These are phyloP conservation scores for Solanum neorickii DNA, from an alignment of 257 asterid species.

Conservation along the genomic window DNA sequence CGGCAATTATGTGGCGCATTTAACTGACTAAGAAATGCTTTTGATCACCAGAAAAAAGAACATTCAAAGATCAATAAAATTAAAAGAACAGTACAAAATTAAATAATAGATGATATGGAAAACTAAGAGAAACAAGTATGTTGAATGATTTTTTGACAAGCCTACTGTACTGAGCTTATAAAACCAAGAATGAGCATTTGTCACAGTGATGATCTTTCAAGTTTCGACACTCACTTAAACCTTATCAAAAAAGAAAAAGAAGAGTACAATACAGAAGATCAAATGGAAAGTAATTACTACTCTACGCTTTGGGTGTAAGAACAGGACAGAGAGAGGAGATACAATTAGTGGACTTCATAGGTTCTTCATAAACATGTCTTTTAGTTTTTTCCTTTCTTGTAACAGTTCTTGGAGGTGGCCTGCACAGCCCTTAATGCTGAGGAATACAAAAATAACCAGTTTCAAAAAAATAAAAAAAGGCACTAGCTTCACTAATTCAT, in stretches of 20 bases:
- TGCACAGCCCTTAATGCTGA: neutral
- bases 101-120: neutral
- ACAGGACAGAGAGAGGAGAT: neutral
- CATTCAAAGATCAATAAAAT: neutral
- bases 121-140: neutral
- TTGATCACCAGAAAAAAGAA: neutral
- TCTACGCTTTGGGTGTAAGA: neutral
- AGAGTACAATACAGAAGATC: neutral
- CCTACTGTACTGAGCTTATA: neutral
- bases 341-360: neutral
- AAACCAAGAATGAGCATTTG: neutral
- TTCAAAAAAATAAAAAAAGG: neutral
- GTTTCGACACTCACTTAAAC: neutral
- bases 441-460: neutral
- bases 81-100: neutral
- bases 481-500: neutral
- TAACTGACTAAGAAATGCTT: neutral
- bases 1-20: neutral
- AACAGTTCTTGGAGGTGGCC: neutral
- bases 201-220: neutral
- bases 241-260: neutral
- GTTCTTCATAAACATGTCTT: neutral
- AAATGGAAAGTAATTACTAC: neutral
- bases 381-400: neutral
- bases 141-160: neutral